These are phyloP conservation scores for Ilyonectria robusta DNA, from an alignment of 2,329 filamentous ascomycete genomes.

Conservation along the genomic window DNA sequence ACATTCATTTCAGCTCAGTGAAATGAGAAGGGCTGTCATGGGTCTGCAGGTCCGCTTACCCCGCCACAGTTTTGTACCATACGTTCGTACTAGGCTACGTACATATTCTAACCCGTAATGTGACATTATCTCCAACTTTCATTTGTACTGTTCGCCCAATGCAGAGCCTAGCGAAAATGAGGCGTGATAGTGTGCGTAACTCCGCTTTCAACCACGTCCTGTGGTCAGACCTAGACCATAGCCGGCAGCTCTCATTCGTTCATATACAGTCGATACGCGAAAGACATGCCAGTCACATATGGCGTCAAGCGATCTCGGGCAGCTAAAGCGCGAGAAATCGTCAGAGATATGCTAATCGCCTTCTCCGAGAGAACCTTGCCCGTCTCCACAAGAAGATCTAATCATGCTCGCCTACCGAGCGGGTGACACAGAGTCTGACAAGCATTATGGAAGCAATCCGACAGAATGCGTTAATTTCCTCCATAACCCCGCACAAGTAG, in stretches of 20 bases:
- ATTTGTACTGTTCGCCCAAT: background rate
- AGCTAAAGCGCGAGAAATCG: background rate
- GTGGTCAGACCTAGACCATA: background rate
- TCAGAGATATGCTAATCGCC: background rate
- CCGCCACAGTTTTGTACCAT: background rate
- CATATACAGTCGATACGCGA: background rate
- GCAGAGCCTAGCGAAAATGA: background rate
- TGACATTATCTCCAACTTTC: background rate
- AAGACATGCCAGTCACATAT: background rate
- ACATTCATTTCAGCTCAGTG: background rate
- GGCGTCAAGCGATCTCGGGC: background rate
- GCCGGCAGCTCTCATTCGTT: background rate
- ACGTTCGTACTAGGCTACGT: too few species aligned
- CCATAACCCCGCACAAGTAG: background rate
- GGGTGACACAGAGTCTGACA: background rate
- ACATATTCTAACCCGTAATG: too few species aligned
- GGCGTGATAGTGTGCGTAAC: background rate
- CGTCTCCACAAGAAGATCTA: background rate
- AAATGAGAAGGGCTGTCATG: background rate
- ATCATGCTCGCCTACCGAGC: background rate
- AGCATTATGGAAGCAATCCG: background rate
- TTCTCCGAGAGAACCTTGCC: background rate
- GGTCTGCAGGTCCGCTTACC: background rate
- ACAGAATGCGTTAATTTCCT: background rate
- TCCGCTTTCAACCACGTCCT: too few species aligned